These are phyloP conservation scores for Metrosideros polymorpha DNA, from an alignment of 441 rosid genomes.

Conservation along the genomic window DNA sequence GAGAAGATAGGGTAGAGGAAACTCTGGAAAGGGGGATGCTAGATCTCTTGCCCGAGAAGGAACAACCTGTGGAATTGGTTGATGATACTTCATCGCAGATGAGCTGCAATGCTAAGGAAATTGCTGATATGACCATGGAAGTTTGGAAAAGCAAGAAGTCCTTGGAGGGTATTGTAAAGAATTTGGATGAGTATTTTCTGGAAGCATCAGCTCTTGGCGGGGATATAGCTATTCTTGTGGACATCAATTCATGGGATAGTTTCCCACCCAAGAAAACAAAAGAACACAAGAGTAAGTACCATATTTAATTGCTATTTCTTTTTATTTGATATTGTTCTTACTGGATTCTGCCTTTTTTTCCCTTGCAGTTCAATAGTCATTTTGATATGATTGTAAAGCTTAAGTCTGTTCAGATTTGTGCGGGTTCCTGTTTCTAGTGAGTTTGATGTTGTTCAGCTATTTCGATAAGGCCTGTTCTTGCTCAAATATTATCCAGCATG, in stretches of 20 bases:
- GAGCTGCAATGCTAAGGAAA: slow-evolving; percentile 49
- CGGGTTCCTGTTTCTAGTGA: background rate
- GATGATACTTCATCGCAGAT: slow-evolving; percentile 50
- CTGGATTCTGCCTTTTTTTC: background rate
- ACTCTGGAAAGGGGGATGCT: slow-evolving; percentile 11
- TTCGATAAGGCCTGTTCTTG: background rate
- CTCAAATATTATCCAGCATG: background rate
- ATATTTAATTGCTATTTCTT: background rate
- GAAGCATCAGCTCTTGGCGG: slow-evolving; percentile 70
- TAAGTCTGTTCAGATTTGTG: background rate
- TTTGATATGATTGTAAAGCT: background rate
- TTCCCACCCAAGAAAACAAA: slow-evolving; percentile 35
- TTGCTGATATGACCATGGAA: slow-evolving; percentile 24
- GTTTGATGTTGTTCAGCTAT: background rate
- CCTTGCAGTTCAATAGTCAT: background rate
- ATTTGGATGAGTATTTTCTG: slow-evolving; percentile 84
- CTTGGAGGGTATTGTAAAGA: slow-evolving; percentile 59
- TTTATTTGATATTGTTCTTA: background rate
- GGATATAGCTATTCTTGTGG: slow-evolving; percentile 73
- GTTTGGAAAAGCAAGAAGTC: slow-evolving; percentile 46
- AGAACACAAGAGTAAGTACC: slow-evolving; percentile 54
- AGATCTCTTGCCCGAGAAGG: slow-evolving; percentile 24
- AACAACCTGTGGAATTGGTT: slow-evolving; percentile 25
- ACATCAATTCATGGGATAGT: slow-evolving; percentile 40
- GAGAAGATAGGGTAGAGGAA: slow-evolving; percentile 38